phyloP scores from a whole-genome alignment of 305 asterid species.

The Fraxinus sp. region DNA sequence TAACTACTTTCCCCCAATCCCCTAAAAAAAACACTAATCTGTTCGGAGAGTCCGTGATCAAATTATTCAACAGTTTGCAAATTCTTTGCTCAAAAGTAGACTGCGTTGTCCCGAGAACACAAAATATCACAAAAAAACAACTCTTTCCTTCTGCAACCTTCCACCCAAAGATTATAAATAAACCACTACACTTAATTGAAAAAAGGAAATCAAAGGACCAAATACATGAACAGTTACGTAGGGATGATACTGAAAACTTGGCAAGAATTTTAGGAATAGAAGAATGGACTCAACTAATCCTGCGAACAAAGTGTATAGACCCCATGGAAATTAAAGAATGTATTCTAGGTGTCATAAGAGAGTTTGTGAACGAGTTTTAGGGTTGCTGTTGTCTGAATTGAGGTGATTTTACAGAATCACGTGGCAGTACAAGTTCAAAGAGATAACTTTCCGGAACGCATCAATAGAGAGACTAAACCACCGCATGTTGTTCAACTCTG shows the following conservation, averaged over 20 bases:
- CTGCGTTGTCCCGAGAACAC: not conserved
- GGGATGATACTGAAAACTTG: slow-evolving; percentile 3
- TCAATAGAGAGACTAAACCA: slow-evolving; percentile 72
- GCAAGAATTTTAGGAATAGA: slow-evolving; percentile 2
- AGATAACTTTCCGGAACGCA: slow-evolving; percentile 74
- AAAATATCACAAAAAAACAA: not conserved
- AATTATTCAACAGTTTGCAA: slow-evolving; percentile 21
- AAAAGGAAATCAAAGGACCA: not conserved
- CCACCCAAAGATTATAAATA: not conserved
- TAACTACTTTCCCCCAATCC: slow-evolving; percentile 73
- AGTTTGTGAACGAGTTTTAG: not conserved
- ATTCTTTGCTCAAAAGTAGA: slow-evolving; percentile 16
- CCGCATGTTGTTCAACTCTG: slow-evolving; percentile 64
- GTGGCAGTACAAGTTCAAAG: slow-evolving; percentile 83
- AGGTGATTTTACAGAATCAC: slow-evolving; percentile 68
- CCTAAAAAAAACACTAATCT: slow-evolving; percentile 41
- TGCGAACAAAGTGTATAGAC: slow-evolving; percentile 63
- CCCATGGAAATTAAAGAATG: slow-evolving; percentile 55
- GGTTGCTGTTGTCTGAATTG: slow-evolving; percentile 13
- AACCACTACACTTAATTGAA: not conserved
- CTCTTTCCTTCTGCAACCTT: not conserved
- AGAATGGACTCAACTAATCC: slow-evolving; percentile 57
- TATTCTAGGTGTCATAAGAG: slow-evolving; percentile 1
- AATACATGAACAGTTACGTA: not conserved
- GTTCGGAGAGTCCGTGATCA: slow-evolving; percentile 19